Percentiles rank a stretch among this genome's conserved stretches.
phyloP scores from a whole-genome alignment of 805 yeast species.

The Debaryomyces maramus region DNA sequence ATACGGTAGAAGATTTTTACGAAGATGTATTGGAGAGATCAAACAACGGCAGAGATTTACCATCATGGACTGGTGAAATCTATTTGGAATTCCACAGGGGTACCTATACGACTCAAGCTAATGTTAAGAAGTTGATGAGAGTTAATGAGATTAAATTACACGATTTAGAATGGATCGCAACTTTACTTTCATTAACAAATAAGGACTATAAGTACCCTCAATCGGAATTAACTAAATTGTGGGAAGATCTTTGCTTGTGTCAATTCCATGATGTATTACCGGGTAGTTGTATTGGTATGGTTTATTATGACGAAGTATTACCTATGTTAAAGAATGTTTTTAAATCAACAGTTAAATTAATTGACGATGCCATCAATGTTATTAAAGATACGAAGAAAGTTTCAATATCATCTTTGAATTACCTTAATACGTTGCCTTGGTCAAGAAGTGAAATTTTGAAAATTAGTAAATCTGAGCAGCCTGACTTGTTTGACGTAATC shows the following conservation, averaged over 20 bases:
- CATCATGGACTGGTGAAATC: slow-evolving; percentile 91
- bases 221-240: slow-evolving; percentile 61
- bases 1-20: slow-evolving; percentile 78
- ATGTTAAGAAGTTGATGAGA: slow-evolving; percentile 79
- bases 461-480: slow-evolving; percentile 23
- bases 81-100: slow-evolving; percentile 96
- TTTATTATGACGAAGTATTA: slow-evolving; percentile 77
- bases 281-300: slow-evolving; percentile 93
- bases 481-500: slow-evolving; percentile 16
- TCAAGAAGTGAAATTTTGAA: slow-evolving; percentile 46
- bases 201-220: slow-evolving; percentile 70
- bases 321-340: slow-evolving; percentile 69
- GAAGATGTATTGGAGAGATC: slow-evolving; percentile 63
- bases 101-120: slow-evolving; percentile 92
- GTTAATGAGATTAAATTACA: slow-evolving; percentile 71
- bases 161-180: slow-evolving; percentile 82
- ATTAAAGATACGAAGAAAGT: slow-evolving; percentile 25
- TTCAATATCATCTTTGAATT: slow-evolving; percentile 8
- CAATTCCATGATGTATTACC: slow-evolving; percentile 99
- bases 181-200: slow-evolving; percentile 61
- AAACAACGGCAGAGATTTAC: slow-evolving; percentile 63
- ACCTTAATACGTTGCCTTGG: slow-evolving; percentile 69
- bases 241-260: slow-evolving; percentile 88
- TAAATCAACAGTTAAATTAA: slow-evolving; percentile 51
- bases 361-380: slow-evolving; percentile 49